Evolutionary conservation across 2,329 filamentous ascomycete genomes (phyloP).

Genomic region (Falciphora oryzae): DNA sequence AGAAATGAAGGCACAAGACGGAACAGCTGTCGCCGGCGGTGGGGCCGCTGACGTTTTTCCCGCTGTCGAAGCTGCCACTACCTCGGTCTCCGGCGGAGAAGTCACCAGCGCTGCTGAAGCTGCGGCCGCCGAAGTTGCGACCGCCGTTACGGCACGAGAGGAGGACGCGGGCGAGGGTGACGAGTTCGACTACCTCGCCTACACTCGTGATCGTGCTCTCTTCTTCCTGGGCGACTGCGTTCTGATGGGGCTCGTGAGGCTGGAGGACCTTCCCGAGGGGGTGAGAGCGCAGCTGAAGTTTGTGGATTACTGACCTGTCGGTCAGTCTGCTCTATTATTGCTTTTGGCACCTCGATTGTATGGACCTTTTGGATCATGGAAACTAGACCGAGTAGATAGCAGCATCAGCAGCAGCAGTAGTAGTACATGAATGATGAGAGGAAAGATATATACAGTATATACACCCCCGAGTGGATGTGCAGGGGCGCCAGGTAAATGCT

Average conservation of each 20-base stretch:
- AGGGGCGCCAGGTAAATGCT: background rate
- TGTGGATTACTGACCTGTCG: constrained; percentile 45
- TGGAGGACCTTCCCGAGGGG: constrained; percentile 69
- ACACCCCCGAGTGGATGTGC: background rate
- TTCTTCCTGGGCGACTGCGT: constrained; percentile 95
- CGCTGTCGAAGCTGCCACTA: background rate
- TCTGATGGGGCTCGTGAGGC: constrained; percentile 64
- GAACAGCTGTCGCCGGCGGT: no score
- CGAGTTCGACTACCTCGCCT: constrained; percentile 89
- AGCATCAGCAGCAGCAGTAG: background rate
- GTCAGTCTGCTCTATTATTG: no score
- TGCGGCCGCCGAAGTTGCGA: constrained; percentile 10
- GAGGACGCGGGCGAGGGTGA: constrained; percentile 54
- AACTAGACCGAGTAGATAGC: background rate
- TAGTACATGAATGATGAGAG: background rate
- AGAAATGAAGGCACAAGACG: constrained; percentile 7
- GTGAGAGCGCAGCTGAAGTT: constrained; percentile 61
- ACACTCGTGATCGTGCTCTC: constrained; percentile 82
- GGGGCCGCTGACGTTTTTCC: no score
- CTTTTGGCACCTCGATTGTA: no score
- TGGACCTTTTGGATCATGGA: no score
- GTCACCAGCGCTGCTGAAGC: background rate
- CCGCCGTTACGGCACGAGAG: constrained; percentile 19
- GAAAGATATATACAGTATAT: background rate
- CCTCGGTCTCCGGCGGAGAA: background rate